Evolutionary conservation across 2,329 filamentous ascomycete species (phyloP).

Genomic region (Ophiostoma tasmaniense): DNA sequence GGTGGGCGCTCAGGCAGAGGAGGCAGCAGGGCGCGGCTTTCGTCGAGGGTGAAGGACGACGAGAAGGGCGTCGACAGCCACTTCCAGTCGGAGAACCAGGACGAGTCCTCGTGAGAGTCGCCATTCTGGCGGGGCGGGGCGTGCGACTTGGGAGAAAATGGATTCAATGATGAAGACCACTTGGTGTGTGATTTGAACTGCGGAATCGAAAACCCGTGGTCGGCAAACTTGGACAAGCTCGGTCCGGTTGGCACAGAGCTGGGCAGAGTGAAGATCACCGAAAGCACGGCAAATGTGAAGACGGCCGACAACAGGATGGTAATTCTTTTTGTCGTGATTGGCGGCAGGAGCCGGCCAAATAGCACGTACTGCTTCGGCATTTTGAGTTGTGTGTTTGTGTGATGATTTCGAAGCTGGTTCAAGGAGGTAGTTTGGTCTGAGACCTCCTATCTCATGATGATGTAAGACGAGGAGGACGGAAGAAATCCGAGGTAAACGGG

Average conservation of each 20-base stretch:
- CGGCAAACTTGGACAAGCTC: slow-evolving; percentile 40
- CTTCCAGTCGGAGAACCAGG: slow-evolving; percentile 83
- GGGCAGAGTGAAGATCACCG: slow-evolving; percentile 45
- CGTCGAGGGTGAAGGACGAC: slow-evolving; percentile 67
- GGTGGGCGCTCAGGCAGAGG: slow-evolving; percentile 60
- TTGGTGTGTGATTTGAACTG: slow-evolving; percentile 36
- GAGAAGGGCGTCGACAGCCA: slow-evolving; percentile 84
- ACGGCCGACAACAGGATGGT: slow-evolving; percentile 43
- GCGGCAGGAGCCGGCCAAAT: slow-evolving; percentile 42
- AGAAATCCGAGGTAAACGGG: not conserved
- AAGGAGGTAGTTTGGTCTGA: not conserved
- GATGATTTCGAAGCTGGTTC: not conserved
- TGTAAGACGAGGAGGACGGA: not conserved
- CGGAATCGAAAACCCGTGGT: slow-evolving; percentile 43
- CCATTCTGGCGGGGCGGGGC: slow-evolving; percentile 66
- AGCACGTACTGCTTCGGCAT: slow-evolving; percentile 42
- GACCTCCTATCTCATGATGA: slow-evolving; percentile 1
- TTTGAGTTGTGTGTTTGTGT: slow-evolving; percentile 7
- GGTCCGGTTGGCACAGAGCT: slow-evolving; percentile 40
- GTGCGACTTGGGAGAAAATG: slow-evolving; percentile 62
- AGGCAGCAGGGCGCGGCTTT: slow-evolving; percentile 75
- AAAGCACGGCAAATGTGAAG: slow-evolving; percentile 45
- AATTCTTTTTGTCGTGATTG: slow-evolving; percentile 44
- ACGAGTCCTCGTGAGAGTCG: slow-evolving; percentile 67
- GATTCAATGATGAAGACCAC: slow-evolving; percentile 38